phyloP scores from a whole-genome alignment of 2,329 filamentous ascomycete genomes.

The Calycina herbarum region DNA sequence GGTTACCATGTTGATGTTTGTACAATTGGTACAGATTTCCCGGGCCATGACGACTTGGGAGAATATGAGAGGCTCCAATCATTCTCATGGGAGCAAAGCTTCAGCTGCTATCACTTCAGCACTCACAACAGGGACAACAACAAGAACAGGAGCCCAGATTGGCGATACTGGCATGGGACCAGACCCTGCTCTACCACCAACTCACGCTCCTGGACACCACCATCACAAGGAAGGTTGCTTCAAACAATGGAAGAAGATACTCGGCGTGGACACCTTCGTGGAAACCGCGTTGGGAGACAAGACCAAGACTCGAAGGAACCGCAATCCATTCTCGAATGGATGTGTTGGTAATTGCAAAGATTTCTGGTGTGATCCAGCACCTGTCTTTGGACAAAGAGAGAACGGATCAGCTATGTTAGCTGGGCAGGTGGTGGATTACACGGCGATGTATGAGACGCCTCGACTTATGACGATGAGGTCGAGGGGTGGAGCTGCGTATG shows the following conservation, averaged over 20 bases:
- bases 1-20: conserved; percentile 95
- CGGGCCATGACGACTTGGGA: conserved; percentile 95
- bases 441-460: conserved; percentile 84
- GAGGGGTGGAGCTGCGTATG: conserved; percentile 29
- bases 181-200: conserved; percentile 52
- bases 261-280: conserved; percentile 92
- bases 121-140: conserved; percentile 69
- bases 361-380: conserved; percentile 91
- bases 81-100: conserved; percentile 52
- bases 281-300: conserved; percentile 79
- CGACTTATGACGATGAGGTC: conserved; percentile 26
- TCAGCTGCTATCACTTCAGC: conserved; percentile 67
- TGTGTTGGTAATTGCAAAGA: conserved; percentile 88
- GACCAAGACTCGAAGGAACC: conserved; percentile 48
- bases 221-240: conserved; percentile 66
- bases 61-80: conserved; percentile 82
- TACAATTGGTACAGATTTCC: conserved; percentile 89
- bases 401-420: conserved; percentile 75
- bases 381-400: conserved; percentile 73
- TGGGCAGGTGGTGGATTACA: conserved; percentile 82
- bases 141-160: conserved; percentile 68
- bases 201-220: conserved; percentile 48
- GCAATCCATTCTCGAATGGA: conserved; percentile 83
- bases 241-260: conserved; percentile 76
- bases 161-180: conserved; percentile 65